Base-by-base conservation (phyloP, 495 filamentous ascomycete genomes). In the Aspergillus baeticus region DNA sequence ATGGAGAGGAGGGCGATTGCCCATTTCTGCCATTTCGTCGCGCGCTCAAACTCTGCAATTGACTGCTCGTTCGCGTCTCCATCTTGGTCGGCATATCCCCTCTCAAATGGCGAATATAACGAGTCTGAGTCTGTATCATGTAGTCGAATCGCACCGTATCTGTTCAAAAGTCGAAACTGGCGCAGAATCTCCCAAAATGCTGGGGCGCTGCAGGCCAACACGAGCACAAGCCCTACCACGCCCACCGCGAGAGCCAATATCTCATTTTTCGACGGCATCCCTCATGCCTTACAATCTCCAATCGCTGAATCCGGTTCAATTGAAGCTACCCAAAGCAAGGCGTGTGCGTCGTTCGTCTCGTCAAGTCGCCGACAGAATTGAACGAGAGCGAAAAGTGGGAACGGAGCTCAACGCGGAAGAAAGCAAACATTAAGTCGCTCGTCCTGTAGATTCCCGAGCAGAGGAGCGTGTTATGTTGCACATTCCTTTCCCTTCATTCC, bases 171-270 rank as follows among this genome's bases (percentile, higher is more conserved):
- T n/a, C 34, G 57, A 34, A 69, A 45, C 21, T 65, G 65, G 41
- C 35, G 35, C 21, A 34, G 20, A 39, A 70, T 62, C 38, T 60
- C 67, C 15, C 55, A 45, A 5, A 67, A 20, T 6, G 70, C 64
- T 18, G 69, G 62, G 11, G 67, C 56, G 17, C 55, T 69, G 26
- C 59, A 60, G 14, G 62, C 22, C n/a, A 42, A 57, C 0, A 60
- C 60, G 15, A 72, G 50, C n/a, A 59, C 36, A 26, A 72, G 39
- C 60, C 69, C 70, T 35, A 72, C 22, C 5, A 60, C 54, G 34
- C 62, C 65, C 29, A 58, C 58, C 17, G 39, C 46, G 22, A 59
- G 41, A 15, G 63, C 61, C 14, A 56, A 46, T 48, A 61, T 53
- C 38, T 69, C 59, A 2, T 41, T 23, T 52, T 44, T 59, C 53